Percentiles rank a stretch among this genome's conserved stretches.
These are phyloP conservation scores for Aspergillus sclerotiicarbonarius DNA, from an alignment of 495 filamentous ascomycete genomes.

Conservation along the genomic window DNA sequence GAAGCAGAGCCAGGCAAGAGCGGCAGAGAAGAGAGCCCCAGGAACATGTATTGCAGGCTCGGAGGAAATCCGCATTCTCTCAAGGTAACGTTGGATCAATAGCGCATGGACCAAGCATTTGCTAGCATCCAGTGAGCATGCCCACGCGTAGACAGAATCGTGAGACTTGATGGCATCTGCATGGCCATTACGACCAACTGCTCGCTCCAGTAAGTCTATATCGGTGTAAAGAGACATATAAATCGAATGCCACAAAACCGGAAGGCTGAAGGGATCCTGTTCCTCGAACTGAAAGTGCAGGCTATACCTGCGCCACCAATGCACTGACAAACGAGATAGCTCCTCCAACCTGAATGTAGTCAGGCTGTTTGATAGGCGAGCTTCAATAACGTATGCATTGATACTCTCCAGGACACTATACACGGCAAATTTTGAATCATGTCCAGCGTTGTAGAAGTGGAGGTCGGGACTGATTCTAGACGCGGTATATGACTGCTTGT, in stretches of 20 bases:
- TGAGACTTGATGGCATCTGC: not conserved
- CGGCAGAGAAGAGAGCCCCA: constrained; percentile 25
- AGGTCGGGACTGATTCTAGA: constrained; percentile 1
- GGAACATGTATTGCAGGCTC: constrained; percentile 35
- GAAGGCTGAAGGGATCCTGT: constrained; percentile 26
- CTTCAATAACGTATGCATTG: constrained; percentile 19
- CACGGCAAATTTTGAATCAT: constrained; percentile 19
- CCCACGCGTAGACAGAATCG: constrained; percentile 13
- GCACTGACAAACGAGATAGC: constrained; percentile 18
- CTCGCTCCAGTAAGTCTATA: constrained; percentile 31
- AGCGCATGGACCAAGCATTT: constrained; percentile 28
- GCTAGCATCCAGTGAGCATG: constrained; percentile 21
- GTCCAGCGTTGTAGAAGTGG: constrained; percentile 10
- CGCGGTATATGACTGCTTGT: constrained; percentile 3
- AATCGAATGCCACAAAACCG: constrained; percentile 36
- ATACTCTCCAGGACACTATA: constrained; percentile 27
- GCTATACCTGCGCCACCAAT: constrained; percentile 24
- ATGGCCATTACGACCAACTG: constrained; percentile 27
- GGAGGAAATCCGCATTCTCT: constrained; percentile 23
- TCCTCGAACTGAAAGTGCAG: constrained; percentile 6
- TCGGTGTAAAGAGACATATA: constrained; percentile 34
- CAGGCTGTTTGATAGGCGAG: constrained; percentile 17
- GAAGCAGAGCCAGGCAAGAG: constrained; percentile 24
- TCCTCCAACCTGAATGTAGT: constrained; percentile 10
- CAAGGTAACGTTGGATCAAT: constrained; percentile 23